Conservation (phyloP, 1,139 yeast species). For the Yamadazyma buinensis region DNA sequence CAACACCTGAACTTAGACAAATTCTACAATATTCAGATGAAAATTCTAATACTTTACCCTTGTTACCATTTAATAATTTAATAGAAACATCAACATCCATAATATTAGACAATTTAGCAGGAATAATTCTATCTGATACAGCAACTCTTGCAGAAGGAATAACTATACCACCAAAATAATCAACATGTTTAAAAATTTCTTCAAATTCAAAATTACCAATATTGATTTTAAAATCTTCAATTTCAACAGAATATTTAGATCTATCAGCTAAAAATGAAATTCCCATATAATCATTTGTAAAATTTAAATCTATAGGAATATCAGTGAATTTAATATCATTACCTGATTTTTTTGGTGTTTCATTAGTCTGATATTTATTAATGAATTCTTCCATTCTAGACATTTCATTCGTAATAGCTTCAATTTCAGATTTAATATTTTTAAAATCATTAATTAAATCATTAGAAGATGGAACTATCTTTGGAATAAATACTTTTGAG, state of each 20-base stretch:
- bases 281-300: constrained; percentile 35
- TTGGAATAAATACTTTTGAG: constrained; percentile 31
- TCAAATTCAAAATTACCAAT: constrained; percentile 15
- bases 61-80: constrained; percentile 33
- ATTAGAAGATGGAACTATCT: constrained; percentile 20
- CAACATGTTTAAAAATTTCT: constrained; percentile 5
- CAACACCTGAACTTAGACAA: constrained; percentile 50
- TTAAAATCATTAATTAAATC: constrained; percentile 14
- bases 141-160: constrained; percentile 42
- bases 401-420: constrained; percentile 8
- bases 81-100: constrained; percentile 38
- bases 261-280: constrained; percentile 29
- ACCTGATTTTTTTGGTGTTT: neutral
- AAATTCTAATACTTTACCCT: constrained; percentile 47
- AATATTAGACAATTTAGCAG: constrained; percentile 44
- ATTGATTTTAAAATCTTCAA: constrained; percentile 20
- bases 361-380: neutral
- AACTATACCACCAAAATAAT: constrained; percentile 31
- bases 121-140: constrained; percentile 31
- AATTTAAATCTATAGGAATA: constrained; percentile 23
- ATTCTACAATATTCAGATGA: constrained; percentile 57
- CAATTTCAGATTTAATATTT: constrained; percentile 15
- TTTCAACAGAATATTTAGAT: constrained; percentile 30
- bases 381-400: neutral
- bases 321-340: neutral